Percentiles rank a stretch among this genome's conserved stretches.
Conservation (phyloP, 2,329 filamentous ascomycete species). For the Neonectria sp. region DNA sequence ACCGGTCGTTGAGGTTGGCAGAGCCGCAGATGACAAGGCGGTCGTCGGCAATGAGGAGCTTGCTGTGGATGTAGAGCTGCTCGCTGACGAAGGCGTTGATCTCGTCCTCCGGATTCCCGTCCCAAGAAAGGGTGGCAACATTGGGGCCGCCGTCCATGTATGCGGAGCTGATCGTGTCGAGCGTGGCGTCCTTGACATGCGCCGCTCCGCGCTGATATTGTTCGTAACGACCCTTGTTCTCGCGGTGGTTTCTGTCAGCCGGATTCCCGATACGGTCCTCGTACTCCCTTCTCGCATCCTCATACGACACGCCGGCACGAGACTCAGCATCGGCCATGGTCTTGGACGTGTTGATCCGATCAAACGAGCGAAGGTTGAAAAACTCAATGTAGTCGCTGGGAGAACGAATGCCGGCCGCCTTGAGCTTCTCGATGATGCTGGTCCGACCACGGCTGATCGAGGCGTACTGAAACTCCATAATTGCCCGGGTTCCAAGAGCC, state of each 20-base stretch:
- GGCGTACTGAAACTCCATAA: conserved; percentile 91
- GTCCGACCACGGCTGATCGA: conserved; percentile 84
- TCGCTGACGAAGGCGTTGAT: conserved; percentile 74
- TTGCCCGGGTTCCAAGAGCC: conserved; percentile 83
- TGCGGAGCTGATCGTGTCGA: conserved; percentile 83
- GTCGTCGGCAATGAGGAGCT: conserved; percentile 87
- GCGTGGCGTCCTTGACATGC: conserved; percentile 68
- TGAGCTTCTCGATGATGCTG: conserved; percentile 82
- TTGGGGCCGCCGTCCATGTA: conserved; percentile 87
- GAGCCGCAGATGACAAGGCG: conserved; percentile 85
- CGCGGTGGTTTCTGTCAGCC: conserved; percentile 42
- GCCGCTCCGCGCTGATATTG: conserved; percentile 81
- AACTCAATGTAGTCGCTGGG: conserved; percentile 83
- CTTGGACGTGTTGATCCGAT: conserved; percentile 81
- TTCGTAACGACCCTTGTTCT: conserved; percentile 66
- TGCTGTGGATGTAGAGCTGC: conserved; percentile 75
- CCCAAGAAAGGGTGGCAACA: conserved; percentile 72
- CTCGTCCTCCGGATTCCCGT: conserved; percentile 69
- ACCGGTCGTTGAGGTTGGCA: conserved; percentile 73
- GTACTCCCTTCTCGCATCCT: conserved; percentile 74
- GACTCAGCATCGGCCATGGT: conserved; percentile 74
- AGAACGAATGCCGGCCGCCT: conserved; percentile 77
- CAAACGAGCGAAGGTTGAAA: conserved; percentile 88
- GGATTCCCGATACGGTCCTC: conserved; percentile 70
- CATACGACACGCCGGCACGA: conserved; percentile 77